Evolutionary conservation across 2,329 filamentous ascomycete species (phyloP), one percentile per base, ranked within the genome.

Genomic region (Ophiostoma pallidulum): DNA sequence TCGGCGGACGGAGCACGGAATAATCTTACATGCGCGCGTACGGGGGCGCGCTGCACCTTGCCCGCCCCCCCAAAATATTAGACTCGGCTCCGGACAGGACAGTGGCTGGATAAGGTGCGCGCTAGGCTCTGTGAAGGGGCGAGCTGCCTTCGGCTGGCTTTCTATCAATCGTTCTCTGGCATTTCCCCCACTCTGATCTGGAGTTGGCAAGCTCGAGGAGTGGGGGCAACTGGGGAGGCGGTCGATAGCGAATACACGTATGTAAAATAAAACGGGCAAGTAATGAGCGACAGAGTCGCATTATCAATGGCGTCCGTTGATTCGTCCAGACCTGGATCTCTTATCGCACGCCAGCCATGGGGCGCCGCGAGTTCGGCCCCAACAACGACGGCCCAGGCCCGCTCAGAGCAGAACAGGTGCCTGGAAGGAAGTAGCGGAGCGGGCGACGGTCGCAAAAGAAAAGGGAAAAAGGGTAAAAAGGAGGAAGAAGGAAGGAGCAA

Each of bases 161-260:
- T 4, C 26, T 41, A 19, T 18, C 12, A n/a, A 31, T n/a, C 26
- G 18, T n/a, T 18, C 14, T 18, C n/a, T n/a, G n/a, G n/a, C n/a
- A n/a, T n/a, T 41, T 31, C 39, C 39, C 39, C 41, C 41, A 42
- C 41, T 16, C 41, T 28, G 18, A 22, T 35, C 29, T 18, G 22
- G 37, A n/a, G n/a, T n/a, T n/a, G n/a, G n/a, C n/a, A n/a, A n/a
- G n/a, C n/a, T n/a, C n/a, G n/a, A 42, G 37, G 32, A 39, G 45
- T 44, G 49, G 48, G 49, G 48, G 31, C 24, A 22, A 18, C 33
- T 41, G 39, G n/a, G 18, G 32, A 18, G 32, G 19, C 26, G 19
- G 18, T 38, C 49, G 49, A 51, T 51, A 51, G 49, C 41, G 31
- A 45, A 37, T 47, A 46, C 38, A 41, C 48, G 38, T 46, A 45